Evolutionary conservation across 306 rosid genomes (phyloP).

Genomic region (Casuarina glauca): DNA sequence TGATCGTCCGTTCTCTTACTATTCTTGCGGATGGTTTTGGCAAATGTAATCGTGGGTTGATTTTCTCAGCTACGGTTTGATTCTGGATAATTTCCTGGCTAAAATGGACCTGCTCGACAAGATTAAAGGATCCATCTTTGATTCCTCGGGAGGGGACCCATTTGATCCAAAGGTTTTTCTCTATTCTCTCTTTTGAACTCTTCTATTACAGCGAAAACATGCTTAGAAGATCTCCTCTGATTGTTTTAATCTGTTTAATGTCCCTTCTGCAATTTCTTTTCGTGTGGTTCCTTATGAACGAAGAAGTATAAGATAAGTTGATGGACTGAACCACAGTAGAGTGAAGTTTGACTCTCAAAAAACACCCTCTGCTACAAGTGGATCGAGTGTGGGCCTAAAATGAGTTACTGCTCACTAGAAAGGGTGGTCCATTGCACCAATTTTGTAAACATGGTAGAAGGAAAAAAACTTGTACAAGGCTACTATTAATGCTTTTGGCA

Average conservation of each 20-base stretch:
- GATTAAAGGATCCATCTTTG: conserved; percentile 79
- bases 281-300: too few species aligned
- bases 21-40: not conserved
- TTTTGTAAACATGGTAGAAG: too few species aligned
- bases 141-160: conserved; percentile 89
- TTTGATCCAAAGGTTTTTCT: conserved; percentile 74
- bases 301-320: not conserved
- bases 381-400: not conserved
- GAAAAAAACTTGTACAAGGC: too few species aligned
- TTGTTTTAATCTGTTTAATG: not conserved
- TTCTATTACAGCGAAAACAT: not conserved
- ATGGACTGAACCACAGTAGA: not conserved
- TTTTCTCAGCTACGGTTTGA: conserved; percentile 66
- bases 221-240: not conserved
- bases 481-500: too few species aligned
- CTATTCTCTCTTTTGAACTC: not conserved
- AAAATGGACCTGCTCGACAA: conserved; percentile 54
- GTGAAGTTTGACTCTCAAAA: not conserved
- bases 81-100: conserved; percentile 53
- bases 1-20: not conserved
- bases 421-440: not conserved
- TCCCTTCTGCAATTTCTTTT: not conserved
- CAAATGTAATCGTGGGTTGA: not conserved
- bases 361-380: not conserved
- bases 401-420: not conserved